Percentiles rank a stretch among this genome's conserved stretches.
These are phyloP conservation scores for Physcomitrellopsis africana DNA, from an alignment of 225 moss, liverwort and hornwort species.

Conservation along the genomic window DNA sequence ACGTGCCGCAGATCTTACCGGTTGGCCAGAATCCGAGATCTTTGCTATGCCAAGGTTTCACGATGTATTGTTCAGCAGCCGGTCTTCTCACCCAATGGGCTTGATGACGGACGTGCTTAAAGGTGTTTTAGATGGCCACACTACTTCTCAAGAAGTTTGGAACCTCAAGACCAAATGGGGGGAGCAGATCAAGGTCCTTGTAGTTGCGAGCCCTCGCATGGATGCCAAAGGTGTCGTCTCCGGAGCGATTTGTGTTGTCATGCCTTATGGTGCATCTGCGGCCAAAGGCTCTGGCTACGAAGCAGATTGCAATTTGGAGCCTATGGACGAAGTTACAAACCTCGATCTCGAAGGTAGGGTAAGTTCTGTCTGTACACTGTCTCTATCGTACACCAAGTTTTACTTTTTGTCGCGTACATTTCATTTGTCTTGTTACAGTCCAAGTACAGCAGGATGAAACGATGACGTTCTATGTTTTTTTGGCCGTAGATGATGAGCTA, in stretches of 20 bases:
- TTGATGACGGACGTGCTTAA: constrained; percentile 37
- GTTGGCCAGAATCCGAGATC: constrained; percentile 55
- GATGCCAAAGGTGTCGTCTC: constrained; percentile 33
- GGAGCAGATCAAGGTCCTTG: constrained; percentile 36
- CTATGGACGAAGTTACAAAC: constrained; percentile 35
- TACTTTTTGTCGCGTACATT: no score
- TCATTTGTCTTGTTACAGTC: no score
- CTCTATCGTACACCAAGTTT: no score
- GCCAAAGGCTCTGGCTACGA: constrained; percentile 16
- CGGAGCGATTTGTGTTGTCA: constrained; percentile 49
- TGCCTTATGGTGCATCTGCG: constrained; percentile 33
- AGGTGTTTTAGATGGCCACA: constrained; percentile 46
- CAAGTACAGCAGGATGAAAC: no score
- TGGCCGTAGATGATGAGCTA: no score
- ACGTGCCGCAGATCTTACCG: constrained; percentile 47
- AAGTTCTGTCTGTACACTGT: background rate
- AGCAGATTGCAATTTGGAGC: constrained; percentile 42
- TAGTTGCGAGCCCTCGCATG: constrained; percentile 47
- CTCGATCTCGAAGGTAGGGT: constrained; percentile 35
- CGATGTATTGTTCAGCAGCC: constrained; percentile 35
- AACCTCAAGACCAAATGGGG: constrained; percentile 58
- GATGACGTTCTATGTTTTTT: no score
- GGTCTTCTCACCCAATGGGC: background rate
- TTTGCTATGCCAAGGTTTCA: constrained; percentile 37
- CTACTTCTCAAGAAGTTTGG: constrained; percentile 42